Evolutionary conservation across 1,284 basidiomycete species (phyloP), one percentile per base, ranked within the genome.

Genomic region (Earliella scabrosa): DNA sequence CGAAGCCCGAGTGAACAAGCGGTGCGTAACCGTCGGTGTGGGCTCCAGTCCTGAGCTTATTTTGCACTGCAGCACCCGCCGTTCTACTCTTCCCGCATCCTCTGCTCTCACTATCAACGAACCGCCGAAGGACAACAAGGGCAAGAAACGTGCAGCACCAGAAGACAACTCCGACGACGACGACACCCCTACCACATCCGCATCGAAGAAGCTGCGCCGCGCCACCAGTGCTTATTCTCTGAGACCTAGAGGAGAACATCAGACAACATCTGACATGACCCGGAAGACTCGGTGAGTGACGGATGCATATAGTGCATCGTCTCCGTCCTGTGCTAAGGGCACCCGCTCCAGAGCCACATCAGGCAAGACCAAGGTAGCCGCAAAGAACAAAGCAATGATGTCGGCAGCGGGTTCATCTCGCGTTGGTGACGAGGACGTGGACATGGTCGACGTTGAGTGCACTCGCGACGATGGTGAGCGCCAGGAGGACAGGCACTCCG

Each of bases 111-210:
- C 82, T 55, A 92, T 92, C 74, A 87, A 85, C 84, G 90, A 92
- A 77, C 82, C 86, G 38, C 61, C 75, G 2, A 81, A 81, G 67
- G 89, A 92, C 73, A 71, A 74, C 62, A 93, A 93, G 75, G 90
- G 90, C 60, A 93, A 93, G 84, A 93, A 93, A 76, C 90, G 90
- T 65, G 90, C 90, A 41, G 81, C 77, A 23, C 87, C 88, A 45
- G 89, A 91, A 74, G 73, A 76, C 39, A 72, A 74, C 59, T 83
- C 83, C 48, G 83, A 85, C 68, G 87, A 89, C 73, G 86, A 89
- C 71, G 77, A 81, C 50, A 70, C 68, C 61, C 75, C 74, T 53
- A 73, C 81, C 54, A 77, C 72, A 53, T 56, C 71, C 57, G 70
- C 73, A 47, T 64, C 83, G 47, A 76, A 75, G 58, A 91, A 91